These are phyloP conservation scores for Lichtheimia ornata DNA, from an alignment of 371 early-diverging fungal genomes.

Conservation along the genomic window DNA sequence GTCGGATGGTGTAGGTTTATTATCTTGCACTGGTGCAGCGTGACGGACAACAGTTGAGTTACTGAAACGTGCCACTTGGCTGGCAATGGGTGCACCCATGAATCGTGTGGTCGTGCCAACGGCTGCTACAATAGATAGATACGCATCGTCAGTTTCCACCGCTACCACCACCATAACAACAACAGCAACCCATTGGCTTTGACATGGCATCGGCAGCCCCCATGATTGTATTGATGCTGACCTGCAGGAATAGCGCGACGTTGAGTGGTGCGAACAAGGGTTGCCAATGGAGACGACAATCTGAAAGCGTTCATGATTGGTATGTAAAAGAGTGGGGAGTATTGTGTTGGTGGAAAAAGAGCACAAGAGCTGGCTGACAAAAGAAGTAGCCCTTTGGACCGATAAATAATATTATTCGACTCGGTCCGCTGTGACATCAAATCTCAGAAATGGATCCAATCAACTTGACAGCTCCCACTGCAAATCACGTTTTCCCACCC, in stretches of 20 bases:
- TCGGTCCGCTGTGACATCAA: too few relatives aligned
- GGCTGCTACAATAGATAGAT: slow-evolving; percentile 1
- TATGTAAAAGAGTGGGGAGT: slow-evolving; percentile 3
- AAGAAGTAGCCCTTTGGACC: too few relatives aligned
- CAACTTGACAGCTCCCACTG: too few relatives aligned
- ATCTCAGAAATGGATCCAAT: too few relatives aligned
- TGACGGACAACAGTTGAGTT: slow-evolving; percentile 30
- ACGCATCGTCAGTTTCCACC: not conserved
- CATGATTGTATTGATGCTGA: not conserved
- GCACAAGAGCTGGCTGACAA: too few relatives aligned
- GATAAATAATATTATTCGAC: too few relatives aligned
- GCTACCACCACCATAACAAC: not conserved
- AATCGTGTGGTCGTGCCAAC: slow-evolving; percentile 11
- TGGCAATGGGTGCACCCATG: slow-evolving; percentile 12
- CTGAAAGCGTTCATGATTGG: slow-evolving; percentile 5
- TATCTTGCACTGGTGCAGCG: slow-evolving; percentile 39
- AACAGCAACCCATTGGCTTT: not conserved
- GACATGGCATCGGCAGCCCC: not conserved
- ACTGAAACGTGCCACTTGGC: slow-evolving; percentile 41
- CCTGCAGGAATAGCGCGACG: not conserved
- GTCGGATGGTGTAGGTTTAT: slow-evolving; percentile 18
- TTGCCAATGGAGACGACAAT: not conserved
- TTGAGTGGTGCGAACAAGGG: not conserved
- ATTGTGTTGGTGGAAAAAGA: not conserved
- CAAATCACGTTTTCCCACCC: too few relatives aligned